Base-by-base conservation (phyloP, 1,139 yeast species). In the Tardiomyces digboiensis region DNA sequence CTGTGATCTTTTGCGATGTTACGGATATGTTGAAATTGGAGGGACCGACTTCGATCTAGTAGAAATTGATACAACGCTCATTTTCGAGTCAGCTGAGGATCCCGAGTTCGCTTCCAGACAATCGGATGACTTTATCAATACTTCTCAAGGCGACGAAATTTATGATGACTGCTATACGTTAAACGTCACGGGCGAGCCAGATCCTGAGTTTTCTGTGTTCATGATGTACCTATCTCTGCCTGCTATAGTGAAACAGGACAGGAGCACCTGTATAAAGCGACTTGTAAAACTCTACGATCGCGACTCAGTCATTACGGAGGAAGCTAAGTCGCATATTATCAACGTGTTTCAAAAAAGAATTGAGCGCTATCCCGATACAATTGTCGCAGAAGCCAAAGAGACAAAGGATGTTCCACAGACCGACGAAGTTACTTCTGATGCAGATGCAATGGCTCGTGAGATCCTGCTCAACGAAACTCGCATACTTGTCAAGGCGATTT, bases 11-110 rank as follows among this genome's bases (percentile, higher is more conserved):
- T 69, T 91, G 46, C 76, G 98, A 55, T 74, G 95, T 45, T 91
- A 89, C 53, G 98, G 98, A 0, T 91, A 86, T 56, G 93, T 86
- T 19, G 97, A 91, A 62, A 62, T 70, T 47, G 72, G 71, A 12
- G 89, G 89, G 0, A 85, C 95, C 1, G 76, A 74, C 43, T 78
- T 70, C 58, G 97, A 91, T 59, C 82, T 85, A 54, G 96, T 82
- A 7, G 97, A 91, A 60, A 57, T 91, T 22, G 44, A 33, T 16
- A 49, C 7, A 55, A 52, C 19, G 48, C 50, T 42, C 4, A 43
- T 54, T 8, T 42, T 44, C 8, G 39, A 20, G 18, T 14, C 41
- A 3, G 42, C 48, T 2, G 46, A 54, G 36, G 49, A 63, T 26
- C 54, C 48, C 12, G 48, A 49, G 14, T 49, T 54, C 4, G 44